Conservation (phyloP, 495 filamentous ascomycete genomes). For the Aspergillus avenaceus region DNA sequence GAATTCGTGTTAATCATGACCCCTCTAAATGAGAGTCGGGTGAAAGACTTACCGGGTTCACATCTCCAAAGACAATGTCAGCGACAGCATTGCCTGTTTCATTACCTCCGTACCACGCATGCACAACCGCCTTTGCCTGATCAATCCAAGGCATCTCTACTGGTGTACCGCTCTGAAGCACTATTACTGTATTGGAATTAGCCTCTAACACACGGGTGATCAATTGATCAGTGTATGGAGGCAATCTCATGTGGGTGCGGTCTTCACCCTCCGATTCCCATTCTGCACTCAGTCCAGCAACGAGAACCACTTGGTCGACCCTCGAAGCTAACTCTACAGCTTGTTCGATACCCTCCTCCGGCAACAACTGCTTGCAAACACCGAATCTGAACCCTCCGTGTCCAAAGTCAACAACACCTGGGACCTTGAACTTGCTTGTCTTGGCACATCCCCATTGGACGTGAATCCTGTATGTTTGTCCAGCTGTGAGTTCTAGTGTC, state of each 20-base stretch:
- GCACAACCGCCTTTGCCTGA: constrained; percentile 58
- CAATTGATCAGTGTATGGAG: constrained; percentile 65
- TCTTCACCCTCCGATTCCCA: constrained; percentile 87
- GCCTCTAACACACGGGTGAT: constrained; percentile 60
- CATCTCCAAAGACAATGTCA: constrained; percentile 43
- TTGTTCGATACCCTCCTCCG: constrained; percentile 55
- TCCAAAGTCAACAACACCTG: constrained; percentile 45
- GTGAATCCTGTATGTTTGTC: constrained; percentile 49
- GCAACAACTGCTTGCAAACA: constrained; percentile 58
- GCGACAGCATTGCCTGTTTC: constrained; percentile 57
- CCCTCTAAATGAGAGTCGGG: background rate
- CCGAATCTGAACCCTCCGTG: constrained; percentile 72
- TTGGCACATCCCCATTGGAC: constrained; percentile 56
- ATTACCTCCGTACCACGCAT: constrained; percentile 63
- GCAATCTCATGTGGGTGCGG: constrained; percentile 68
- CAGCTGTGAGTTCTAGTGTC: constrained; percentile 46
- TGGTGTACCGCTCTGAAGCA: constrained; percentile 77
- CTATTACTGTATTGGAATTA: constrained; percentile 67
- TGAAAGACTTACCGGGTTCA: constrained; percentile 31
- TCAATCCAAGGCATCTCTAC: constrained; percentile 77
- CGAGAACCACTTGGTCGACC: constrained; percentile 66
- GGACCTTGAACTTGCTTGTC: constrained; percentile 48
- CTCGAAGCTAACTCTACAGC: constrained; percentile 57
- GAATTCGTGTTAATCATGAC: background rate
- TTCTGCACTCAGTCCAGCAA: constrained; percentile 72